A percentile compares a stretch with the other conserved stretches of the same genome.
Evolutionary conservation across 495 filamentous ascomycete genomes (phyloP).

Genomic region (Neurospora sp.): DNA sequence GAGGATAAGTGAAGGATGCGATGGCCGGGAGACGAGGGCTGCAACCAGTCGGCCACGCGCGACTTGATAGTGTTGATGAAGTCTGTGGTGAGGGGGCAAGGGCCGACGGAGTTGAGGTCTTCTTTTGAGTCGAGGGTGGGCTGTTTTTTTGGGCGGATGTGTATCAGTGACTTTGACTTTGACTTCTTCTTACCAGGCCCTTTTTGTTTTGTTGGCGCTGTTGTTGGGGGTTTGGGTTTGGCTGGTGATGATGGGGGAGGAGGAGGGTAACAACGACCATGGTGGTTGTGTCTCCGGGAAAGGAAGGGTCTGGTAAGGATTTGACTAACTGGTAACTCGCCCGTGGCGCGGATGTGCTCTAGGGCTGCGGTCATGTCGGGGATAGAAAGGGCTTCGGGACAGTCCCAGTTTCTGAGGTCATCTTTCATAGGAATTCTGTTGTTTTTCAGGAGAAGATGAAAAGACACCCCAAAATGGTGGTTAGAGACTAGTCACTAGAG

Average conservation of each 20-base stretch:
- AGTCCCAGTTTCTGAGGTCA: slow-evolving; percentile 80
- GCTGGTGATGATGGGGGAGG: neutral
- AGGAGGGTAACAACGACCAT: slow-evolving; percentile 3
- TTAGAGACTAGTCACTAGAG: neutral
- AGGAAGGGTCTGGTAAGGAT: neutral
- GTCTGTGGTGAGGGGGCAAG: slow-evolving; percentile 32
- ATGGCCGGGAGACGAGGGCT: slow-evolving; percentile 24
- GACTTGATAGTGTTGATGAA: slow-evolving; percentile 27
- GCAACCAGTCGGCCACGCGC: slow-evolving; percentile 32
- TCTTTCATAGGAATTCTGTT: slow-evolving; percentile 37
- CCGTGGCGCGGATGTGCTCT: slow-evolving; percentile 50
- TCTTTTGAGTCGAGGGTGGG: slow-evolving; percentile 59
- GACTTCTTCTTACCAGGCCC: slow-evolving; percentile 9
- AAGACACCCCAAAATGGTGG: neutral
- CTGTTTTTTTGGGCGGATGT: slow-evolving; percentile 12
- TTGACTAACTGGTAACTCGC: slow-evolving; percentile 48
- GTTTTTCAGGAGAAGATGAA: neutral
- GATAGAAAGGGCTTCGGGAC: slow-evolving; percentile 60
- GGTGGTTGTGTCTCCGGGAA: slow-evolving; percentile 17
- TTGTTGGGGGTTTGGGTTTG: neutral
- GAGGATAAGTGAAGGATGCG: slow-evolving; percentile 41
- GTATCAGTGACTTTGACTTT: slow-evolving; percentile 27
- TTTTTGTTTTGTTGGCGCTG: neutral
- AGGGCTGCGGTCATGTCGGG: slow-evolving; percentile 51
- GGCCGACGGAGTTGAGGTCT: slow-evolving; percentile 57